Conservation (phyloP, 2,329 filamentous ascomycete genomes). For the Beauveria bassiana region DNA sequence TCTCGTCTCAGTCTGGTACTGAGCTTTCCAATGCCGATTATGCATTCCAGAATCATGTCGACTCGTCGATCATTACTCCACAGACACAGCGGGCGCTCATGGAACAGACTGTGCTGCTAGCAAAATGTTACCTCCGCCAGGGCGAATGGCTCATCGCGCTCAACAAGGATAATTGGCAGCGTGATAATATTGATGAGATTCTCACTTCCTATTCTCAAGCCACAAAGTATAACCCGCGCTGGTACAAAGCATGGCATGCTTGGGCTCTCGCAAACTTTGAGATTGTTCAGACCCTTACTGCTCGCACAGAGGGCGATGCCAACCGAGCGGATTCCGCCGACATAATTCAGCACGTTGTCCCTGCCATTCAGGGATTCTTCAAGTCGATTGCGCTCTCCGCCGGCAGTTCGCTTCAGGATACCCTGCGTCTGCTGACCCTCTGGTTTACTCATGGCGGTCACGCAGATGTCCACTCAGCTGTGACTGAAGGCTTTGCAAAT, state of each 20-base stretch:
- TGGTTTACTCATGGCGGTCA: slow-evolving; percentile 95
- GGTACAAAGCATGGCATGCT: slow-evolving; percentile 99
- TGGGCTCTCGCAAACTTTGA: slow-evolving; percentile 99
- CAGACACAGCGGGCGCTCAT: slow-evolving; percentile 45
- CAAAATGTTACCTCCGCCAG: slow-evolving; percentile 92
- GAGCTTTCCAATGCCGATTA: slow-evolving; percentile 40
- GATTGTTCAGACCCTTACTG: slow-evolving; percentile 76
- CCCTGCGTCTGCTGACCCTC: slow-evolving; percentile 79
- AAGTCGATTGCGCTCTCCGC: slow-evolving; percentile 89
- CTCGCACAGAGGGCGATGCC: slow-evolving; percentile 50
- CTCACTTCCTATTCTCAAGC: slow-evolving; percentile 85
- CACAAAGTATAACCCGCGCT: slow-evolving; percentile 86
- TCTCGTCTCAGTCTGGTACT: slow-evolving; percentile 37
- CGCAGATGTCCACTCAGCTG: slow-evolving; percentile 76
- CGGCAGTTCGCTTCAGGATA: slow-evolving; percentile 91
- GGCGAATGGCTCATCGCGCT: slow-evolving; percentile 91
- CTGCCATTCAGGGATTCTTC: slow-evolving; percentile 93
- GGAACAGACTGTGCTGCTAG: slow-evolving; percentile 65
- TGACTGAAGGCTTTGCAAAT: slow-evolving; percentile 82
- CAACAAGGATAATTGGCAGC: slow-evolving; percentile 82
- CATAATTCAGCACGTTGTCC: slow-evolving; percentile 82
- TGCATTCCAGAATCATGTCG: slow-evolving; percentile 40
- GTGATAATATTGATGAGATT: slow-evolving; percentile 79
- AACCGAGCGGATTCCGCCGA: slow-evolving; percentile 50
- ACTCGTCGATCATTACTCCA: slow-evolving; percentile 37